phyloP scores from a whole-genome alignment of 1,139 yeast genomes.

The Waltiozyma sp. region DNA sequence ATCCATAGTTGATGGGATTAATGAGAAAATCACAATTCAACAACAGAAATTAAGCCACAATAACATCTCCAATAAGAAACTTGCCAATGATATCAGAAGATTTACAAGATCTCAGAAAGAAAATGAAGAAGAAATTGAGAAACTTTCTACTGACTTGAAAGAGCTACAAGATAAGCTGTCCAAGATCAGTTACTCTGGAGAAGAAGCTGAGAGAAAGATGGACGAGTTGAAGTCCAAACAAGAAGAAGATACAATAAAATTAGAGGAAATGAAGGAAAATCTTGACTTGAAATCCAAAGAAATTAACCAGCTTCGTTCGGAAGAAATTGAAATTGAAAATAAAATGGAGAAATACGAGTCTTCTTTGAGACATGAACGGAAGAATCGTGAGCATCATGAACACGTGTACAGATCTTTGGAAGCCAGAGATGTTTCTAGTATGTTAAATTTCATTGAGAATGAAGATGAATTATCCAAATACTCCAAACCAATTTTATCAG shows the following conservation, averaged over 20 bases:
- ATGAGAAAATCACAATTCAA: slow-evolving; percentile 55
- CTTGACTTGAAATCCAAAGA: slow-evolving; percentile 41
- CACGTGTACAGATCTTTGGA: slow-evolving; percentile 29
- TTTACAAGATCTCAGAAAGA: slow-evolving; percentile 36
- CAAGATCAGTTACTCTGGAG: slow-evolving; percentile 18
- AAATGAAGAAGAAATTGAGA: slow-evolving; percentile 27
- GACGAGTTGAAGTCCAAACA: slow-evolving; percentile 16
- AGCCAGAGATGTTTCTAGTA: slow-evolving; percentile 36
- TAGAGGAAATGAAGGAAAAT: slow-evolving; percentile 28
- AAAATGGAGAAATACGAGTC: slow-evolving; percentile 48
- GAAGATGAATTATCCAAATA: slow-evolving; percentile 13
- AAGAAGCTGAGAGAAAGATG: slow-evolving; percentile 23
- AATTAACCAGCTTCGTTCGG: slow-evolving; percentile 52
- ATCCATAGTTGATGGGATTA: slow-evolving; percentile 69
- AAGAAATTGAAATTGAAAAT: slow-evolving; percentile 57
- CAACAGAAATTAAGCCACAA: slow-evolving; percentile 52
- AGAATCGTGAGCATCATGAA: slow-evolving; percentile 22
- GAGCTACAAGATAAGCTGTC: slow-evolving; percentile 22
- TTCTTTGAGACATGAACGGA: slow-evolving; percentile 29
- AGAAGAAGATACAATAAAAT: slow-evolving; percentile 17
- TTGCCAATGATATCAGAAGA: slow-evolving; percentile 55
- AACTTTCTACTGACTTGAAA: slow-evolving; percentile 25
- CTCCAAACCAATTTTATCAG: slow-evolving; percentile 23
- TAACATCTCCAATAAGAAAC: slow-evolving; percentile 48
- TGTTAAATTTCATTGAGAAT: slow-evolving; percentile 16